Percentiles rank a stretch among this genome's conserved stretches.
phyloP scores from a whole-genome alignment of 768 basidiomycete genomes.

The Phylloporus sp. region DNA sequence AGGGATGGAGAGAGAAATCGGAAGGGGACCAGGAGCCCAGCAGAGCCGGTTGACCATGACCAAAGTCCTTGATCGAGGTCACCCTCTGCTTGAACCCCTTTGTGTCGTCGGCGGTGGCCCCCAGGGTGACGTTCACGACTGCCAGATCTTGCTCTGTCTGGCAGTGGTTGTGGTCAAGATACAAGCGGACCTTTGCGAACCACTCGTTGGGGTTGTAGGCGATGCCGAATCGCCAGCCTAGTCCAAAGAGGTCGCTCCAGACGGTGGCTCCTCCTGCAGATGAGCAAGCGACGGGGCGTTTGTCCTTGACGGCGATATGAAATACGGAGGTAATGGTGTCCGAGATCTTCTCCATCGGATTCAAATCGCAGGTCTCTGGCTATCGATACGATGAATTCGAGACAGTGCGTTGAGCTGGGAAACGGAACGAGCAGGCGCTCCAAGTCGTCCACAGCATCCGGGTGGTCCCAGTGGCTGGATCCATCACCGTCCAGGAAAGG shows the following conservation, averaged over 20 bases:
- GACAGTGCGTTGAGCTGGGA: neutral
- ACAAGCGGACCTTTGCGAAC: constrained; percentile 22
- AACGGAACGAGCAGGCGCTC: neutral
- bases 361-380: neutral
- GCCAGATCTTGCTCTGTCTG: constrained; percentile 21
- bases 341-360: constrained; percentile 22
- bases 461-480: neutral
- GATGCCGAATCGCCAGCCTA: constrained; percentile 29
- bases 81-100: constrained; percentile 9
- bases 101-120: neutral
- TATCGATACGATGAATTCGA: neutral
- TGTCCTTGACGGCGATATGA: constrained; percentile 22
- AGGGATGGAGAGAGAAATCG: constrained; percentile 15
- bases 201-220: constrained; percentile 16
- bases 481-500: neutral
- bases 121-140: constrained; percentile 10
- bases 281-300: constrained; percentile 14
- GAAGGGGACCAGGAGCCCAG: constrained; percentile 22
- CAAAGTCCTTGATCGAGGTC: constrained; percentile 22
- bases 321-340: constrained; percentile 24
- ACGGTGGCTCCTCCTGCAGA: constrained; percentile 1
- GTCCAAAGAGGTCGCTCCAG: constrained; percentile 27
- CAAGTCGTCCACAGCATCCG: neutral
- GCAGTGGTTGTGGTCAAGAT: constrained; percentile 27
- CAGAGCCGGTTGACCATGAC: constrained; percentile 21